Conservation (phyloP, 2,329 filamentous ascomycete species). For the Arthrobotrys sinensis region DNA sequence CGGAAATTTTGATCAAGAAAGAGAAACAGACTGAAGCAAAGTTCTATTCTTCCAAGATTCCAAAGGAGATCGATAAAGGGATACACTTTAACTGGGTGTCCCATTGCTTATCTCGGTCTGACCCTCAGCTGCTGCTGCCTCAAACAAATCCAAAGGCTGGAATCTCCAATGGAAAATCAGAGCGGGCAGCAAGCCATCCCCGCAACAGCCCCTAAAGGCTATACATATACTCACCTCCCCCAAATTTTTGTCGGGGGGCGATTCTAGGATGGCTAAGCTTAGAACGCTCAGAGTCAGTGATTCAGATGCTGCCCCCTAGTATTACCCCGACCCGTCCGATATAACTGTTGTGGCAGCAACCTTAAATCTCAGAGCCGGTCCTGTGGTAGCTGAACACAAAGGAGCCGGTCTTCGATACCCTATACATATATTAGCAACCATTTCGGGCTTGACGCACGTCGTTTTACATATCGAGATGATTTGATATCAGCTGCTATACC, state of each 20-base stretch:
- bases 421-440: too few species aligned
- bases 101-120: slow-evolving; percentile 1
- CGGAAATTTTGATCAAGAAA: not conserved
- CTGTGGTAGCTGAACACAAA: too few species aligned
- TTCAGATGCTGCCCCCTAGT: too few species aligned
- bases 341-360: too few species aligned
- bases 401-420: too few species aligned
- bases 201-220: not conserved
- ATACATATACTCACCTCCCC: not conserved
- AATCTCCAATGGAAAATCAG: not conserved
- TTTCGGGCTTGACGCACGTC: too few species aligned
- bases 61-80: not conserved
- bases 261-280: too few species aligned
- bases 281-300: too few species aligned
- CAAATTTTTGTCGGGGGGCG: not conserved
- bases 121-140: not conserved
- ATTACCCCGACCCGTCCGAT: too few species aligned
- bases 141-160: not conserved
- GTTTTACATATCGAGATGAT: too few species aligned
- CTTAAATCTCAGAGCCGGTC: too few species aligned
- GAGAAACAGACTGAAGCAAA: not conserved
- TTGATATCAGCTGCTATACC: too few species aligned
- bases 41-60: slow-evolving; percentile 12
- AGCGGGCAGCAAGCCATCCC: not conserved
- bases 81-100: not conserved